Evolutionary conservation across 2,329 filamentous ascomycete genomes (phyloP).

Genomic region (Fusarium clavum): DNA sequence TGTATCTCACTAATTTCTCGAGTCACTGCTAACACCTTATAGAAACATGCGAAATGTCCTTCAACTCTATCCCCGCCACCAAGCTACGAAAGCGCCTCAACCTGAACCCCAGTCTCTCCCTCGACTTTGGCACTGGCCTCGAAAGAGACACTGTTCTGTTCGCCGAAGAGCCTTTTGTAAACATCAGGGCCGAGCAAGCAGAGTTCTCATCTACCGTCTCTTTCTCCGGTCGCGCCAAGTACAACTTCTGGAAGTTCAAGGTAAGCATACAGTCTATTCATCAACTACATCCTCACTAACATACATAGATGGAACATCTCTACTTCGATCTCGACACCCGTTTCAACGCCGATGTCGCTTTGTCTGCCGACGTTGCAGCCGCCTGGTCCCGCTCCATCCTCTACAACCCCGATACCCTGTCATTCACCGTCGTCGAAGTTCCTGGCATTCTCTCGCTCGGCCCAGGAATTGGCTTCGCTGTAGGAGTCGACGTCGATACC

Average conservation of each 20-base stretch:
- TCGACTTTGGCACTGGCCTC: slow-evolving; percentile 3
- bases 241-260: slow-evolving; percentile 24
- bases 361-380: slow-evolving; percentile 13
- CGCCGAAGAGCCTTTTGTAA: slow-evolving; percentile 18
- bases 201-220: slow-evolving; percentile 21
- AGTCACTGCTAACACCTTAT: fast-evolving
- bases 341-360: slow-evolving; percentile 2
- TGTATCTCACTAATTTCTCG: fast-evolving
- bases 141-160: slow-evolving; percentile 9
- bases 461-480: slow-evolving; percentile 5
- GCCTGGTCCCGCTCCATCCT: slow-evolving; percentile 17
- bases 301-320: slow-evolving; percentile 6
- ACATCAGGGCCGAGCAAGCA: slow-evolving; percentile 13
- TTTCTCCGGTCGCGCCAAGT: slow-evolving; percentile 9
- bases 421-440: slow-evolving; percentile 3
- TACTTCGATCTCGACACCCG: slow-evolving; percentile 20
- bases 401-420: slow-evolving; percentile 11
- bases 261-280: fast-evolving
- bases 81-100: slow-evolving; percentile 7
- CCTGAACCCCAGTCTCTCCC: slow-evolving; percentile 2
- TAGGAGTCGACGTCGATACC: slow-evolving; percentile 8
- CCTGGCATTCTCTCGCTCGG: slow-evolving; percentile 12
- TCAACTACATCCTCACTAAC: fast-evolving
- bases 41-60: slow-evolving; percentile 26
- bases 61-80: slow-evolving; percentile 11